Base-by-base conservation (phyloP, 2,329 filamentous ascomycete species). In the Dissoconium aciculare region DNA sequence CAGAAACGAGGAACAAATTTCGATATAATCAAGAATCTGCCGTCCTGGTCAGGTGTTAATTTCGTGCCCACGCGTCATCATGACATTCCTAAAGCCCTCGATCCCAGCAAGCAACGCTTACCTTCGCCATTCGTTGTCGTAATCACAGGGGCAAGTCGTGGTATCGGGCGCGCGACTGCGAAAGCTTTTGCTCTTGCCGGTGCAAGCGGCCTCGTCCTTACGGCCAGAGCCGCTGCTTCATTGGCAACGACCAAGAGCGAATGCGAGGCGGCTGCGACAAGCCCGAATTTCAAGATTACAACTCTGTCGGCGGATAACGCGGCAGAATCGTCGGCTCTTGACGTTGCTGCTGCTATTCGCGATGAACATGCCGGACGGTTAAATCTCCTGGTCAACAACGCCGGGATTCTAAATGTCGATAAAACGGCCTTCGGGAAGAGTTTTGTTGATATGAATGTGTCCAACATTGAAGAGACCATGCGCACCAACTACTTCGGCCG, bases 91-190 rank as follows among this genome's bases (percentile, higher is more conserved):
- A 12, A 13, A 12, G 24, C 26, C 16, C 27, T 33, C n/a, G 14
- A 23, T 14, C 33, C 33, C 6, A 14, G 29, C 1, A 27, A 16
- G 2, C 26, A 28, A 16, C 11, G 13, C 11, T 30, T 35, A 9
- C 33, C 36, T 3, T 27, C 15, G 11, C 32, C 38, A 2, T 53
- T 47, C 35, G 40, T 50, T 5, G 50, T 49, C 23, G 45, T 49
- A 17, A 51, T 56, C 16, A 45, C 54, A 17, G 53, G 53, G 9
- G 50, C 50, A 8, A 47, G 45, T 15, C 46, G 45, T 4, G 51
- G 51, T 12, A 54, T 54, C 17, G 53, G 52, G 11, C 41, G 47
- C 13, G 47, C 46, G 14, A 49, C 54, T 16, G 52, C 51, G 11
- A 43, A 50, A 15, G 39, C 50, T 17, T 55, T 48, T 32, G 46